Evolutionary conservation across 2,329 filamentous ascomycete species (phyloP), one percentile per base, ranked within the genome.

Genomic region (Fusarium mundagurra): DNA sequence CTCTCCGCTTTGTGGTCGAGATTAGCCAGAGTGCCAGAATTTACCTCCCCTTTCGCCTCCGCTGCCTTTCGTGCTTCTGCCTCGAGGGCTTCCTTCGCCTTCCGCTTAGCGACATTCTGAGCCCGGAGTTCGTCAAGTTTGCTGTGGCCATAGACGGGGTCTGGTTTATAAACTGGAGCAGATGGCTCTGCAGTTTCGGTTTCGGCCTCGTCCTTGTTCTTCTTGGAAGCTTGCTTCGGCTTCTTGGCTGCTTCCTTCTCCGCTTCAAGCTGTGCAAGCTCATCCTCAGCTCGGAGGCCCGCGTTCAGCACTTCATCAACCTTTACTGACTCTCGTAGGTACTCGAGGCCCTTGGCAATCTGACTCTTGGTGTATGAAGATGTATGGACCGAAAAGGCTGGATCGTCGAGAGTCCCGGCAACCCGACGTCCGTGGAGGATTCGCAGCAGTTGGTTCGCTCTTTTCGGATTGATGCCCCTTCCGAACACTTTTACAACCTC

Each of bases 341-440:
- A 92, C 39, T 80, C 81, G 63, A 92, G 81, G 2, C 86, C 90
- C 47, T 77, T 83, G 22, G 81, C 78, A 22, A 86, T 82, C 67
- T 89, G 84, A 3, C 80, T 69, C 6, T 80, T 61, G 14, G 82
- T 81, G 72, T 83, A 91, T 16, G 80, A 76, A 5, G 81, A 81
- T 34, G 88, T 90, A 72, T 89, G 86, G 33, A 81, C 72, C 41
- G 82, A 81, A 54, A 88, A 84, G 9, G 82, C 83, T 6, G 90
- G 90, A 76, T 92, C 90, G 17, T 90, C 86, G 47, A 92, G 83
- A 7, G 90, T 91, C 39, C 91, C 91, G 13, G 90, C 89, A 29
- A 92, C 89, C 45, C 91, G 85, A 41, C 90, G 86, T 14, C 90
- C 91, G 77, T 92, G 91, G 18, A 92, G 81, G 57, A 92, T 88